These are phyloP conservation scores for Persicaria maculosa DNA, from an alignment of 148 eudicot genomes.

Conservation along the genomic window DNA sequence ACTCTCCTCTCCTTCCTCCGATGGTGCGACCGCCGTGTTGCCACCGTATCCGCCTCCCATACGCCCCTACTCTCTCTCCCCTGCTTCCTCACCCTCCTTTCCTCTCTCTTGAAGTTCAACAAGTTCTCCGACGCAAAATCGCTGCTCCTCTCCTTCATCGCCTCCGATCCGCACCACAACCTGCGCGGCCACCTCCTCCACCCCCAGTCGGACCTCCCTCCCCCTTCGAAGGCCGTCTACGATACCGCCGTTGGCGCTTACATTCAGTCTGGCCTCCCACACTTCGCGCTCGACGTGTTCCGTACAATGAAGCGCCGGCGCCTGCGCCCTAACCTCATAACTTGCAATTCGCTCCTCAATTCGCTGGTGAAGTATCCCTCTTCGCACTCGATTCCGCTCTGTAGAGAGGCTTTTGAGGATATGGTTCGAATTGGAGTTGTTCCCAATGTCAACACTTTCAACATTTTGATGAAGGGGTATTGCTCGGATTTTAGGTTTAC, in stretches of 20 bases:
- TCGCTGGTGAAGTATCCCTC: slow-evolving; percentile 53
- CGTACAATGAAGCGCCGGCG: slow-evolving; percentile 55
- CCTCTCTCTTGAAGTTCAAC: slow-evolving; percentile 38
- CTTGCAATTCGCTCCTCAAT: slow-evolving; percentile 54
- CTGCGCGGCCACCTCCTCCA: slow-evolving; percentile 55
- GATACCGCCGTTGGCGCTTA: slow-evolving; percentile 59
- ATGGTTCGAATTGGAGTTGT: slow-evolving; percentile 34
- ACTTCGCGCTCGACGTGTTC: slow-evolving; percentile 51
- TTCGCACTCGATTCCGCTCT: slow-evolving; percentile 21
- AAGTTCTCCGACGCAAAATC: slow-evolving; percentile 60
- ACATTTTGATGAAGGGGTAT: slow-evolving; percentile 63
- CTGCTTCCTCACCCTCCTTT: slow-evolving; percentile 38
- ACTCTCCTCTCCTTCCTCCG: slow-evolving; percentile 36
- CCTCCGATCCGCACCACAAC: slow-evolving; percentile 33
- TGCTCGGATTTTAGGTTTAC: slow-evolving; percentile 42
- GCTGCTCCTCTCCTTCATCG: slow-evolving; percentile 35
- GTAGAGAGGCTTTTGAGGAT: slow-evolving; percentile 46
- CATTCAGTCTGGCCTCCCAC: slow-evolving; percentile 41
- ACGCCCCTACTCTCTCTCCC: slow-evolving; percentile 19
- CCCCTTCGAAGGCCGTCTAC: slow-evolving; percentile 36
- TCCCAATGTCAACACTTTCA: slow-evolving; percentile 50
- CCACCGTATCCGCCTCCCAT: slow-evolving; percentile 8
- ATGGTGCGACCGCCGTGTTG: slow-evolving; percentile 23
- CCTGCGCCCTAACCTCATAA: slow-evolving; percentile 37
- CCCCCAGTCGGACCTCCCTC: slow-evolving; percentile 32